Percentiles rank a stretch among this genome's conserved stretches.
Conservation (phyloP, 2,329 filamentous ascomycete species). For the Neocucurbitaria cava region DNA sequence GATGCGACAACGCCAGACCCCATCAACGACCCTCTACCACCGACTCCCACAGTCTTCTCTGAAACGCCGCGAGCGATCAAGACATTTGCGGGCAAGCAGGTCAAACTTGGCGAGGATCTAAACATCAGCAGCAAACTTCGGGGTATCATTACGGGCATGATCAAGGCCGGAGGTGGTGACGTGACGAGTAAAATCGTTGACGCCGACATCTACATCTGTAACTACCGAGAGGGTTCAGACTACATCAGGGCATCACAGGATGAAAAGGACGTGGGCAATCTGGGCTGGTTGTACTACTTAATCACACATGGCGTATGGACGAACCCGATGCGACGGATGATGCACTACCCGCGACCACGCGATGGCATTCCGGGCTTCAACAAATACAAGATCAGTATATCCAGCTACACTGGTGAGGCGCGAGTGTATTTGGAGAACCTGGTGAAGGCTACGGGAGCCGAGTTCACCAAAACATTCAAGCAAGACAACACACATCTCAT, state of each 20-base stretch:
- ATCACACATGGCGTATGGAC: constrained; percentile 91
- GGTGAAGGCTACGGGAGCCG: constrained; percentile 80
- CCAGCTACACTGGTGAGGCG: constrained; percentile 95
- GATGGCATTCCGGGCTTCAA: constrained; percentile 81
- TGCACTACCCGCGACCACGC: constrained; percentile 88
- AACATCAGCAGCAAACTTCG: constrained; percentile 71
- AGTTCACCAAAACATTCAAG: constrained; percentile 94
- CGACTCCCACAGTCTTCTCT: constrained; percentile 24
- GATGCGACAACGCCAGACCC: constrained; percentile 45
- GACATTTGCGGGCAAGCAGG: constrained; percentile 78
- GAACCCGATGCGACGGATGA: constrained; percentile 77
- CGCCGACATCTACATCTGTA: constrained; percentile 85
- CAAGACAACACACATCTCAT: constrained; percentile 95
- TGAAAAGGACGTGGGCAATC: constrained; percentile 85
- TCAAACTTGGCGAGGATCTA: constrained; percentile 80
- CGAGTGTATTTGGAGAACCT: constrained; percentile 93
- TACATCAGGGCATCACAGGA: constrained; percentile 78
- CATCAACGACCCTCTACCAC: constrained; percentile 25
- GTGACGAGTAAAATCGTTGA: constrained; percentile 70
- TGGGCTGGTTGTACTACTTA: constrained; percentile 92
- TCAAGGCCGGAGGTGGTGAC: constrained; percentile 73
- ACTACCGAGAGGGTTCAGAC: constrained; percentile 80
- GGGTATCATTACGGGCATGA: constrained; percentile 72
- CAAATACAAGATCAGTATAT: constrained; percentile 80
- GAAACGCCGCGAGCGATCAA: constrained; percentile 46